Evolutionary conservation across 2,329 filamentous ascomycete species (phyloP), one percentile per base, ranked within the genome.

Genomic region (Aureobasidium sp.): DNA sequence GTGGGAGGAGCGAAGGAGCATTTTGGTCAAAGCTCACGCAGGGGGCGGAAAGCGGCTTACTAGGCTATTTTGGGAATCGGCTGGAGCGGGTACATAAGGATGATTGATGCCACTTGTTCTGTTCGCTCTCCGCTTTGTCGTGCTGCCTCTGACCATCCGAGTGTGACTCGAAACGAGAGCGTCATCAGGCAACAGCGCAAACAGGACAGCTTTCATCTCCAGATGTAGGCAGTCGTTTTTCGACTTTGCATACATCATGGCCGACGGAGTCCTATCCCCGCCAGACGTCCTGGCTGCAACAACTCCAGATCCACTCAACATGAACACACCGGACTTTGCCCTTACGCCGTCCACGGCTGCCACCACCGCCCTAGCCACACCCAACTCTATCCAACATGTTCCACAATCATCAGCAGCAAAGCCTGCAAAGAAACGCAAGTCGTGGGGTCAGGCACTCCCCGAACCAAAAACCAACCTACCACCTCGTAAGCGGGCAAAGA

Each of bases 401-500:
- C 60, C 60, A 24, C 60, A 62, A 32, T 63, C 55, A 8, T 62
- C 59, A 10, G 63, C 63, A 24, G 50, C 63, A 41, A 94, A 90
- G 79, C 82, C 84, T 0, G 78, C 82, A 39, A 97, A 97, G 85
- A 97, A 97, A 85, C 84, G 94, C 71, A 99, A 97, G 79, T 97
- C 94, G 53, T 99, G 94, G 94, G 94, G 94, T 55, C 94, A 99
- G 77, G 90, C 96, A 74, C 86, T 97, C 44, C 94, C 94, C 20
- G 90, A 95, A 72, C 94, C 94, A 47, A 97, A 97, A 83, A 97
- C 94, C 36, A 95, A 93, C 72, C 85, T 97, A 8, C 93, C 93
- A 65, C 93, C 93, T 43, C 87, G 92, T 68, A 99, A 99, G 85
- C 91, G 94, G 65, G 94, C 94, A 69, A 99, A 97, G 84, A 99